phyloP scores from a whole-genome alignment of 2,329 filamentous ascomycete genomes.

The Epichloe sp. region DNA sequence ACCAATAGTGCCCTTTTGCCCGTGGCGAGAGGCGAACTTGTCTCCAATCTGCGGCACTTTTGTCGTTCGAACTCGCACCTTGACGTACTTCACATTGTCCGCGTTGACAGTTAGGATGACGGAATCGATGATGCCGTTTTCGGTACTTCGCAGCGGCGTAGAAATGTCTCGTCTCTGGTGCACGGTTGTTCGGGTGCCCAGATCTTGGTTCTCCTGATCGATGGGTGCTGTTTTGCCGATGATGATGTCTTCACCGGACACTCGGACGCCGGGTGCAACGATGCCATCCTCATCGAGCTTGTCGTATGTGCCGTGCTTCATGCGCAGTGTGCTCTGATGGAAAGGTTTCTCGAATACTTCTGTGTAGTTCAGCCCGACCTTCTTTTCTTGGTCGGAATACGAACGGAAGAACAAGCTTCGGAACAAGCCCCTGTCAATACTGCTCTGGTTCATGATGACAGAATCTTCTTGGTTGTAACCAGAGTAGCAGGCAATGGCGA shows the following conservation, averaged over 20 bases:
- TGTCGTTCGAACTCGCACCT: constrained; percentile 92
- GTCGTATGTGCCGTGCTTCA: constrained; percentile 93
- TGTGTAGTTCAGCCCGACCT: constrained; percentile 81
- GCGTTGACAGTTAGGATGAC: constrained; percentile 90
- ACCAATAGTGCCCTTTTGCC: constrained; percentile 94
- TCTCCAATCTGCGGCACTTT: constrained; percentile 98
- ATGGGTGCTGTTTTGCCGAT: constrained; percentile 98
- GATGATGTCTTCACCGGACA: constrained; percentile 96
- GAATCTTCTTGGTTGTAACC: constrained; percentile 99
- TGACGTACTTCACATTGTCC: constrained; percentile 90
- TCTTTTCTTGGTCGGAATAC: constrained; percentile 95
- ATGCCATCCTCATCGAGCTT: constrained; percentile 96
- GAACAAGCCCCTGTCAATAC: constrained; percentile 94
- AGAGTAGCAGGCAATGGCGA: constrained; percentile 93
- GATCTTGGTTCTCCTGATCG: constrained; percentile 80
- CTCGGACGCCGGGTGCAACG: constrained; percentile 82
- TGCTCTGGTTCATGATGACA: constrained; percentile 99
- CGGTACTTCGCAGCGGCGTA: constrained; percentile 85
- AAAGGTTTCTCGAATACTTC: constrained; percentile 95
- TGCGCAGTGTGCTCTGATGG: constrained; percentile 71
- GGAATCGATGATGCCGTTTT: constrained; percentile 91
- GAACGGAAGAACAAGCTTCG: constrained; percentile 95
- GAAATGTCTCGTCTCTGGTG: constrained; percentile 94
- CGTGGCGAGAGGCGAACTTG: constrained; percentile 98
- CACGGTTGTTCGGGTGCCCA: constrained; percentile 78